These are phyloP conservation scores for Petasospora rhodanensis DNA, from an alignment of 1,139 yeast species.

Conservation along the genomic window DNA sequence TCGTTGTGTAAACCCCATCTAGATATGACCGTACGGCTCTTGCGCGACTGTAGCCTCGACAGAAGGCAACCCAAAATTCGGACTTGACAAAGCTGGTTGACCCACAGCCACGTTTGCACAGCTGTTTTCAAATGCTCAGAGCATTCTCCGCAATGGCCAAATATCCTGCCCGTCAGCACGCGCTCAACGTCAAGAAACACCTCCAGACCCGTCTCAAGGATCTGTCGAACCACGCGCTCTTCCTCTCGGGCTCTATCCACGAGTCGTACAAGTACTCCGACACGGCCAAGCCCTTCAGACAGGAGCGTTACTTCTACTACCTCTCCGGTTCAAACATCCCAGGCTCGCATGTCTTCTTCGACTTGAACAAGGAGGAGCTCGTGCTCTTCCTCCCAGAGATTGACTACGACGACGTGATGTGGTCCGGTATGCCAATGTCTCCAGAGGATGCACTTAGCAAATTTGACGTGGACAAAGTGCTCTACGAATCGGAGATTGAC, in stretches of 20 bases:
- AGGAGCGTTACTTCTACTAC: constrained; percentile 85
- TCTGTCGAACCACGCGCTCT: constrained; percentile 34
- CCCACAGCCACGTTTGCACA: too few species aligned
- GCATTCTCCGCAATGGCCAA: constrained; percentile 29
- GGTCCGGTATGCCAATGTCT: constrained; percentile 86
- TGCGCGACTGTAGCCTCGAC: too few species aligned
- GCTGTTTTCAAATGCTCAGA: constrained; percentile 9
- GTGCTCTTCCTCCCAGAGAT: constrained; percentile 76
- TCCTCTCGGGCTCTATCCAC: constrained; percentile 63
- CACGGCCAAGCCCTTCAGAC: constrained; percentile 74
- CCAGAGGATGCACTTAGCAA: constrained; percentile 57
- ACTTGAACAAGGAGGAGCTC: constrained; percentile 48
- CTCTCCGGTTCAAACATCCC: constrained; percentile 82
- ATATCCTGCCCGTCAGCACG: constrained; percentile 77
- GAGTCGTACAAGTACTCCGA: constrained; percentile 76
- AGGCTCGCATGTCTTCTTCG: constrained; percentile 66
- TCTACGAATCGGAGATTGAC: constrained; percentile 48
- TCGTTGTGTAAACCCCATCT: too few species aligned
- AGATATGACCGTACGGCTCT: too few species aligned
- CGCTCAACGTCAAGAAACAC: constrained; percentile 45
- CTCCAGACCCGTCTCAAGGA: constrained; percentile 29
- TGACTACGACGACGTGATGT: constrained; percentile 88
- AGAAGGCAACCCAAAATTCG: too few species aligned
- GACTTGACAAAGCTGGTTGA: too few species aligned
- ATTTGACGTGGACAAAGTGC: constrained; percentile 80